Conservation (phyloP, 116 monocot species). For the Thalassia testudinum region DNA sequence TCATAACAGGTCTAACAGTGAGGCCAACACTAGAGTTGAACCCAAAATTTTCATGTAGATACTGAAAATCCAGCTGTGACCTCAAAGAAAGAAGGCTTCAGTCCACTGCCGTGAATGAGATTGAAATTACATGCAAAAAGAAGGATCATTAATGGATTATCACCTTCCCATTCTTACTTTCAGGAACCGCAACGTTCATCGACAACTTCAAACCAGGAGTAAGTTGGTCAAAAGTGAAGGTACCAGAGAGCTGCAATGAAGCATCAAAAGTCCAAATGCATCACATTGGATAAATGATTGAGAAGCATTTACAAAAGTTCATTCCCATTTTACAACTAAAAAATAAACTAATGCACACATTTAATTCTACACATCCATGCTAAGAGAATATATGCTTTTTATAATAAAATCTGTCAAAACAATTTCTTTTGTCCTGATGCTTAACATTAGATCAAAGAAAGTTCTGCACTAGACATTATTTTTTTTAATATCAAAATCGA, state of each 20-base stretch:
- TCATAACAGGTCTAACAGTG: conserved; percentile 57
- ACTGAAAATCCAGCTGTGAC: conserved; percentile 49
- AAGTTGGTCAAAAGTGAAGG: conserved; percentile 60
- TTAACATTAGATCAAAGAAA: not conserved
- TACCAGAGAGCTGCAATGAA: conserved; percentile 25
- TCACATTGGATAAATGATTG: too few species aligned
- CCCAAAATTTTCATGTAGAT: conserved; percentile 54
- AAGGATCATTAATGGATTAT: not conserved
- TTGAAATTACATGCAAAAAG: too few species aligned
- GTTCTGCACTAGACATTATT: too few species aligned
- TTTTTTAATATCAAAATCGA: not conserved
- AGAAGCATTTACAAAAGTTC: too few species aligned
- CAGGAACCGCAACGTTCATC: conserved; percentile 74
- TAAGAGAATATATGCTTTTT: too few species aligned
- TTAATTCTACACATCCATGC: too few species aligned
- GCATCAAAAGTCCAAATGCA: not conserved
- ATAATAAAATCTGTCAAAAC: too few species aligned
- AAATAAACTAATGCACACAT: not conserved
- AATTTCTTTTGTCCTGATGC: too few species aligned
- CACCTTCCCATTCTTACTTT: conserved; percentile 77
- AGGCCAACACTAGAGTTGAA: conserved; percentile 44
- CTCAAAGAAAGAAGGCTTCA: not conserved
- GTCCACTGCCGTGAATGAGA: too few species aligned
- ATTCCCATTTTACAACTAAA: not conserved
- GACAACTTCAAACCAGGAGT: conserved; percentile 69